Percentiles rank a stretch among this genome's conserved stretches.
These are phyloP conservation scores for Exophiala calicioides DNA, from an alignment of 2,329 filamentous ascomycete genomes.

Conservation along the genomic window DNA sequence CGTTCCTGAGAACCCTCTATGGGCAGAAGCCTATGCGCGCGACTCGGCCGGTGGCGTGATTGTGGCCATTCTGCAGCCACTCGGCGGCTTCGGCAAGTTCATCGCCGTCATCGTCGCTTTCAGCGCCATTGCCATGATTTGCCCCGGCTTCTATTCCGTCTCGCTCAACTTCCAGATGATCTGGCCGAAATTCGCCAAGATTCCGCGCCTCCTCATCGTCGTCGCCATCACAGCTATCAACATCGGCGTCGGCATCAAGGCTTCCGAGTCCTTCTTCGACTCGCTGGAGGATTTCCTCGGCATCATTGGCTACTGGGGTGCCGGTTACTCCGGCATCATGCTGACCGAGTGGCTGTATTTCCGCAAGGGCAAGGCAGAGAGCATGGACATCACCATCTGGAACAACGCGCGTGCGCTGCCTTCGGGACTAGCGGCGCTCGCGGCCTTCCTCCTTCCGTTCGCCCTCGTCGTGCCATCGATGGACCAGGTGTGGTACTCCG, in stretches of 20 bases:
- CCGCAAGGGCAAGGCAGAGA: conserved; percentile 46
- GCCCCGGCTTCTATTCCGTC: conserved; percentile 36
- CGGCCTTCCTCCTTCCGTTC: conserved; percentile 65
- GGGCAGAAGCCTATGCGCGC: conserved; percentile 57
- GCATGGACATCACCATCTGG: conserved; percentile 65
- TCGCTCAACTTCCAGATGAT: not conserved
- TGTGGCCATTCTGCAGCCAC: conserved; percentile 63
- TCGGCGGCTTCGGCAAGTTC: conserved; percentile 60
- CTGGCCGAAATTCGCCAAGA: not conserved
- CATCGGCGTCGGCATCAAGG: conserved; percentile 9
- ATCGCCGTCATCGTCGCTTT: conserved; percentile 62
- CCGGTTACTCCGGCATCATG: conserved; percentile 14
- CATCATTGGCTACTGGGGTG: conserved; percentile 27
- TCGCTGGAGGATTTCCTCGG: conserved; percentile 45
- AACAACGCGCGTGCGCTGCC: conserved; percentile 60
- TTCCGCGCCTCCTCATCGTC: conserved; percentile 3
- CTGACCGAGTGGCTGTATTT: conserved; percentile 62
- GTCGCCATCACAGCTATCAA: conserved; percentile 1
- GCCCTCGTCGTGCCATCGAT: conserved; percentile 64
- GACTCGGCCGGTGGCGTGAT: conserved; percentile 52
- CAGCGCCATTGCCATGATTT: conserved; percentile 64
- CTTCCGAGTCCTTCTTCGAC: conserved; percentile 2
- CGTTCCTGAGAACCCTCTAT: conserved; percentile 49
- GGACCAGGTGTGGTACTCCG: conserved; percentile 69
- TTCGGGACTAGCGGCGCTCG: conserved; percentile 60